A percentile compares a stretch with the other conserved stretches of the same genome.
These are phyloP conservation scores for Eutrema japonicum DNA, from an alignment of 345 rosid species.

Conservation along the genomic window DNA sequence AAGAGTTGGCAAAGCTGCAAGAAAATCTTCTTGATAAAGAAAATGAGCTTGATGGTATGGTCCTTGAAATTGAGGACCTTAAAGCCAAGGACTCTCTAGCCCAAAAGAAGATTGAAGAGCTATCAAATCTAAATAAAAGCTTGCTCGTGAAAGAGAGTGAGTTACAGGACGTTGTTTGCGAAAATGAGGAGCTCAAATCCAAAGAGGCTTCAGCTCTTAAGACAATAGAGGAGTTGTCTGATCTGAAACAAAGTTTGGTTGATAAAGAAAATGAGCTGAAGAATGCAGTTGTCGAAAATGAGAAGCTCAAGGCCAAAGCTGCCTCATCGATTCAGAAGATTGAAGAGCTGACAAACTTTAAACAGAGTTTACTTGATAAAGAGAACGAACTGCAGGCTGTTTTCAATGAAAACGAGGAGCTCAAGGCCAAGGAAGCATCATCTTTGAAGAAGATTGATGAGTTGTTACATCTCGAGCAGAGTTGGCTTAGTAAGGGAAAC, in stretches of 20 bases:
- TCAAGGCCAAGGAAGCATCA: constrained; percentile 45
- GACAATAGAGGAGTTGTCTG: constrained; percentile 71
- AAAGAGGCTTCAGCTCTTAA: constrained; percentile 49
- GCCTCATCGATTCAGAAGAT: constrained; percentile 55
- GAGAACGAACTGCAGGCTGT: constrained; percentile 38
- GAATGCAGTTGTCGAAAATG: constrained; percentile 34
- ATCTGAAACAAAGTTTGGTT: constrained; percentile 40
- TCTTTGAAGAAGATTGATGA: constrained; percentile 40
- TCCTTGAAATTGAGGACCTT: constrained; percentile 43
- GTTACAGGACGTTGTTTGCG: constrained; percentile 18
- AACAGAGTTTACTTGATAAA: constrained; percentile 37
- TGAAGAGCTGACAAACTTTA: constrained; percentile 63
- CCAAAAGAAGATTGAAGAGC: constrained; percentile 41
- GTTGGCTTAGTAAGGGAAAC: constrained; percentile 29
- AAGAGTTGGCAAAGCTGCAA: constrained; percentile 39
- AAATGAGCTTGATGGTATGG: constrained; percentile 34
- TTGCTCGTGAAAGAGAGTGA: constrained; percentile 36
- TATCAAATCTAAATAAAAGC: constrained; percentile 27
- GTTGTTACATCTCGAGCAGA: constrained; percentile 40
- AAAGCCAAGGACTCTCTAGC: constrained; percentile 30
- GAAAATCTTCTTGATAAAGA: constrained; percentile 64
- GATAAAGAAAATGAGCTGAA: constrained; percentile 41
- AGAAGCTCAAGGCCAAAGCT: constrained; percentile 34
- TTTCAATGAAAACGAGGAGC: constrained; percentile 68
- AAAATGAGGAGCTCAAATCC: constrained; percentile 36